Evolutionary conservation across 257 asterid genomes (phyloP), one percentile per base, ranked within the genome.

Genomic region (Gentiana macrophylla): DNA sequence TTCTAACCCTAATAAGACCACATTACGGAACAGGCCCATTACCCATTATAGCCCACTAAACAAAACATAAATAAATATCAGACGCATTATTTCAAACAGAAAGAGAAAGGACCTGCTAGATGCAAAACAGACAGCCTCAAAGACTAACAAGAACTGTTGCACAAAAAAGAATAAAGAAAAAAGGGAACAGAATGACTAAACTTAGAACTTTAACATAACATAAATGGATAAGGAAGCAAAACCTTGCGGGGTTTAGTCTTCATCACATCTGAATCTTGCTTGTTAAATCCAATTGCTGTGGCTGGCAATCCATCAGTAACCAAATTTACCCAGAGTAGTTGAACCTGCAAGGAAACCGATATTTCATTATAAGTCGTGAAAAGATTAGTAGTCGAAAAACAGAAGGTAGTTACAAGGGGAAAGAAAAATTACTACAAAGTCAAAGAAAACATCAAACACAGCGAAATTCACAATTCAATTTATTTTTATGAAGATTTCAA

Each of bases 271-370:
- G 83, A 85, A 77, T 92, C 99, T 72, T 83, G 99, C 70, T 92
- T 92, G 69, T 92, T 92, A 68, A 92, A 92, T 66, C 99, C 99
- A 74, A 92, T 92, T 45, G 99, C 99, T 65, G 99, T 92, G 63
- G 99, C 99, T 60, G 99, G 99, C 81, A 92, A 78, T 41, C 99
- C 99, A 73, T 92, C 99, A 63, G 97, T 92, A 52, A 92, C 99
- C 79, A 92, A 77, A 77, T 92, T 92, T 70, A 92, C 99, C 99
- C 99, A 92, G 56, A 92, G 97, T 76, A 92, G 76, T 74, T 92
- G 99, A 79, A 92, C 97, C 98, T 92, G 86, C 47, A 68, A 49
- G 43, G 65, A 53, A 73, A 66, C 38, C 46, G 6, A 41, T 7
- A 41, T 3, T 4, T 41, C 46, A 41, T 7, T 41, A 41, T 7